Evolutionary conservation across 768 basidiomycete species (phyloP).

Genomic region (Psilocybe cyanescens): DNA sequence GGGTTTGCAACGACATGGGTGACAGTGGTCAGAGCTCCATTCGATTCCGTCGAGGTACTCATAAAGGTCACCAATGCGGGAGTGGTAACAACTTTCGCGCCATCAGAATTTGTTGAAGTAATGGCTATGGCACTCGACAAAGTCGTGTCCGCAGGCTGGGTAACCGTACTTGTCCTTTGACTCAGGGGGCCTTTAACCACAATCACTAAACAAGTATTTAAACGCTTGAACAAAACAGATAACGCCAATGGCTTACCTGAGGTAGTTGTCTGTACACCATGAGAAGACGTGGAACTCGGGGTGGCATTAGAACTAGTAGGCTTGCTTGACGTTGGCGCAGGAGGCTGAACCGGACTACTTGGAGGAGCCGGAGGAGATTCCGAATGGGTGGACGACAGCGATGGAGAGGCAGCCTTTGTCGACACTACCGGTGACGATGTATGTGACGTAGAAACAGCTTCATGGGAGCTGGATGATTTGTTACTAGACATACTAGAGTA

Average conservation of each 20-base stretch:
- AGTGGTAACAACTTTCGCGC: slow-evolving; percentile 41
- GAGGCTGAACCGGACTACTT: slow-evolving; percentile 4
- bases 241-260: slow-evolving; percentile 10
- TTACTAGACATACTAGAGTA: not conserved
- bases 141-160: slow-evolving; percentile 19
- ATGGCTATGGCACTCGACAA: slow-evolving; percentile 42
- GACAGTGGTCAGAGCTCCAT: slow-evolving; percentile 48
- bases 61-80: slow-evolving; percentile 51
- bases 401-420: not conserved
- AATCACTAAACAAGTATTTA: slow-evolving; percentile 12
- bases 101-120: slow-evolving; percentile 42
- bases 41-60: slow-evolving; percentile 46
- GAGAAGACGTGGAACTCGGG: slow-evolving; percentile 11
- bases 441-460: not conserved
- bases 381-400: not conserved
- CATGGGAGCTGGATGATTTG: not conserved
- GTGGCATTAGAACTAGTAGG: not conserved
- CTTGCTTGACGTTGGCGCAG: not conserved
- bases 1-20: slow-evolving; percentile 60
- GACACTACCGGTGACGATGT: not conserved
- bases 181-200: slow-evolving; percentile 12
- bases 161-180: slow-evolving; percentile 21
- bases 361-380: slow-evolving; percentile 9
- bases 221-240: not conserved
- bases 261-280: slow-evolving; percentile 15